Base-by-base conservation (phyloP, 2,329 filamentous ascomycete genomes). In the Diplodia mutila region DNA sequence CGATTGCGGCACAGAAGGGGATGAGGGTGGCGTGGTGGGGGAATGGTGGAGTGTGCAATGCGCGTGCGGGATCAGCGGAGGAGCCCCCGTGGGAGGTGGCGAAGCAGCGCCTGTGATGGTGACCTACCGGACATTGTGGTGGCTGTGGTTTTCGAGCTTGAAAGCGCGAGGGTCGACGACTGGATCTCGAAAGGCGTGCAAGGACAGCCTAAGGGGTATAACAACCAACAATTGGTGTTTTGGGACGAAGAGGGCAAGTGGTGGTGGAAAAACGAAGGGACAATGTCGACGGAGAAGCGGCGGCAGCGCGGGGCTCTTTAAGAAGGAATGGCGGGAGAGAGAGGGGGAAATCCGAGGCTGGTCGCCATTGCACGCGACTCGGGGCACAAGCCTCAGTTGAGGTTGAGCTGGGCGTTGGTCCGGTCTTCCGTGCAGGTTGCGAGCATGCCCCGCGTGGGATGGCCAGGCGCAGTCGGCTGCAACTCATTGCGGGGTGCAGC, bases 401-500 rank as follows among this genome's bases (percentile, higher is more conserved):
- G 55, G 57, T 61, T 48, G 57, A 32, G 53, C 53, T 57, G 39
- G 57, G 37, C 37, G n/a, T 48, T 61, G 55, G 55, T 48, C 57
- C 57, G 42, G 27, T 23, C 23, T 49, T 34, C 57, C 39, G 54
- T 34, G 29, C 18, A 14, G 14, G 16, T 16, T 61, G 54, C 34
- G 54, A 57, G 54, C 54, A 46, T 59, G 34, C 55, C 55, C 39
- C 55, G 55, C 55, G 37, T 37, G 34, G 29, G n/a, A 11, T 37
- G 29, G 29, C n/a, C 14, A 27, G 37, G 8, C 21, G n/a, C n/a
- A 42, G 48, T 49, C 57, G 57, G 42, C 57, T 61, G 42, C 59
- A 51, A 29, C 59, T 63, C 59, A 63, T 34, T 63, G 59, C 46
- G 59, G 42, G 59, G 59, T 59, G 55, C 55, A 59, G 55, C 55